A percentile compares a stretch with the other conserved stretches of the same genome.
Evolutionary conservation across 441 rosid species (phyloP).

Genomic region (Erysimum pusillum): DNA sequence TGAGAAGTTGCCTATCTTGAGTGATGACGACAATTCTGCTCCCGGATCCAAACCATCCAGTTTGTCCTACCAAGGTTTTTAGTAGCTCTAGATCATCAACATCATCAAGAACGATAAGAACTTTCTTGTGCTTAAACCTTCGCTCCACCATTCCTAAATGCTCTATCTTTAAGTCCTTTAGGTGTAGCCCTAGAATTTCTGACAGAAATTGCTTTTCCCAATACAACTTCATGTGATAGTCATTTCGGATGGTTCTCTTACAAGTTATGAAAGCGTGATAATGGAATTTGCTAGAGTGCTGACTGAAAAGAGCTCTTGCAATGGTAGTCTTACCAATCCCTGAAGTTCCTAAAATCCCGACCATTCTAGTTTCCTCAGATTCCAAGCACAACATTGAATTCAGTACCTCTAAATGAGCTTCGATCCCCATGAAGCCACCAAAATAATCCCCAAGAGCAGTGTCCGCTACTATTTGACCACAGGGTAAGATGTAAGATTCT

Average conservation of each 20-base stretch:
- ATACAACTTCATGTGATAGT: neutral
- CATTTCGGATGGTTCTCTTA: neutral
- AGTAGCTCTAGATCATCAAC: neutral
- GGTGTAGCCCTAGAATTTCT: neutral
- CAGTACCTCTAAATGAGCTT: constrained; percentile 24
- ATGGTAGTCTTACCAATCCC: constrained; percentile 34
- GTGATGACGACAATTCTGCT: neutral
- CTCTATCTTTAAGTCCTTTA: neutral
- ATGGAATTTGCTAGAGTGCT: neutral
- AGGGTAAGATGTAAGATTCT: neutral
- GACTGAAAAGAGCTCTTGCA: constrained; percentile 4
- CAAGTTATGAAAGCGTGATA: neutral
- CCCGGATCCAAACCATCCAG: neutral
- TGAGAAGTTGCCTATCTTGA: neutral
- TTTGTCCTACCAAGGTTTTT: neutral
- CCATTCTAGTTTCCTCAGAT: constrained; percentile 2
- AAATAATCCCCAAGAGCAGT: neutral
- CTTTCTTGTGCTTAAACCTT: neutral
- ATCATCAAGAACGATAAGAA: neutral
- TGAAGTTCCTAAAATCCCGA: constrained; percentile 14
- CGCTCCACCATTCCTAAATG: neutral
- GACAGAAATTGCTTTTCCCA: neutral
- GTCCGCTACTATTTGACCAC: neutral
- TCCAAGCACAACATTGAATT: no score
- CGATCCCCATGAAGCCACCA: constrained; percentile 23